These are phyloP conservation scores for Fonsecaea pugnacius DNA, from an alignment of 2,329 filamentous ascomycete genomes.

Conservation along the genomic window DNA sequence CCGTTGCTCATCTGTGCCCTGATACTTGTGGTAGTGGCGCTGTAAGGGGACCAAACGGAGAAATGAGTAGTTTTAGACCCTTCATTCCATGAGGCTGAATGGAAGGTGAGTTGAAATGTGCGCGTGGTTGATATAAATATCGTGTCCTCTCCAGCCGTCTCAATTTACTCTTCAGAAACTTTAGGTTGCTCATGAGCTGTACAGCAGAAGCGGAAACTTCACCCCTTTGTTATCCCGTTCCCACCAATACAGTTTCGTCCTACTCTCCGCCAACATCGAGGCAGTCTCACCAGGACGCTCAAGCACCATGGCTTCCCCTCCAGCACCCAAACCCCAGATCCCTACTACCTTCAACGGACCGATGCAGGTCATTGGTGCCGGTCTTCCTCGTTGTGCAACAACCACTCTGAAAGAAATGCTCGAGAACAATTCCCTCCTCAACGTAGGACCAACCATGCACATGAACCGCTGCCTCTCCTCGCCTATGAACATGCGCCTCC, in stretches of 20 bases:
- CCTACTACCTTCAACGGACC: slow-evolving; percentile 14
- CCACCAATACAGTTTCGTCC: neutral
- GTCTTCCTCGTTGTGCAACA: slow-evolving; percentile 24
- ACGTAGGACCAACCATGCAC: slow-evolving; percentile 24
- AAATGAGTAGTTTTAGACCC: neutral
- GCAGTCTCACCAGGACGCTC: neutral
- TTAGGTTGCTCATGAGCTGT: neutral
- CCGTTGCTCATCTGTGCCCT: neutral
- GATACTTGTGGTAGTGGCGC: neutral
- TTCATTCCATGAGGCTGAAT: neutral
- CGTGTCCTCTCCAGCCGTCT: neutral
- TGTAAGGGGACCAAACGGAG: neutral
- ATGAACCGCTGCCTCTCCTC: slow-evolving; percentile 15
- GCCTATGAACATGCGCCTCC: slow-evolving; percentile 19
- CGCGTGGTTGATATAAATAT: neutral
- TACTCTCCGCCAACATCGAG: neutral
- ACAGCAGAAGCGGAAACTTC: neutral
- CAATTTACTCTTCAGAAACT: neutral
- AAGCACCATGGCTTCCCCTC: slow-evolving; percentile 11
- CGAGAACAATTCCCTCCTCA: slow-evolving; percentile 8
- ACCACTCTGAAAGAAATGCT: slow-evolving; percentile 22
- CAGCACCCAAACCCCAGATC: slow-evolving; percentile 17
- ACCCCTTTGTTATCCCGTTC: neutral
- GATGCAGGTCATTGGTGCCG: slow-evolving; percentile 19
- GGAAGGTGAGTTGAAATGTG: neutral